These are phyloP conservation scores for Fusarium euwallaceae DNA, from an alignment of 2,329 filamentous ascomycete species.

Conservation along the genomic window DNA sequence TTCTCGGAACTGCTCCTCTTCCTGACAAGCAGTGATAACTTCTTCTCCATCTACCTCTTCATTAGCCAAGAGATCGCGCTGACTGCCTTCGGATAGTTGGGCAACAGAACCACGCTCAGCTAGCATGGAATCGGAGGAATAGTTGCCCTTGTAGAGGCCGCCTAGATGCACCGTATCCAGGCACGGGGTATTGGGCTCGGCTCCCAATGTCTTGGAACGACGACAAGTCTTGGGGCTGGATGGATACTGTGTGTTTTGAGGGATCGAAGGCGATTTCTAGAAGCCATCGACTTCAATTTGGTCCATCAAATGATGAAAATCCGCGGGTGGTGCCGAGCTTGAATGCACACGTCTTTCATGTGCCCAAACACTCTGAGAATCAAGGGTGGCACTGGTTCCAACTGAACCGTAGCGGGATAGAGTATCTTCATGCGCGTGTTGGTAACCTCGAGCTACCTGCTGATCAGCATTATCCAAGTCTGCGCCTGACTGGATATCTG, in stretches of 20 bases:
- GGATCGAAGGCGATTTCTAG: constrained; percentile 18
- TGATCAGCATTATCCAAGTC: not conserved
- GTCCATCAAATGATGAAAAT: not conserved
- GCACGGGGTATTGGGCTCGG: not conserved
- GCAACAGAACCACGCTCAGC: constrained; percentile 48
- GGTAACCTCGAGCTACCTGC: not conserved
- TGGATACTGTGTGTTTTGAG: not conserved
- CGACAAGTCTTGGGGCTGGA: not conserved
- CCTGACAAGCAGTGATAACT: not conserved
- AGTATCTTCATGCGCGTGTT: not conserved
- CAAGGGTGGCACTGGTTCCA: not conserved
- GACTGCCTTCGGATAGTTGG: constrained; percentile 47
- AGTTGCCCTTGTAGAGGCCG: not conserved
- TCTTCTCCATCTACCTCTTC: not conserved
- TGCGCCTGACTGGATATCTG: not conserved
- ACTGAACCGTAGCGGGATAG: not conserved
- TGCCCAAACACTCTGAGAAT: not conserved
- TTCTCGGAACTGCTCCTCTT: not conserved
- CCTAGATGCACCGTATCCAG: not conserved
- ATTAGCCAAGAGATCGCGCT: constrained; percentile 40
- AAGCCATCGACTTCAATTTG: constrained; percentile 8
- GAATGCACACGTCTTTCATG: constrained; percentile 6
- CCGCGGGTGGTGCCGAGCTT: constrained; percentile 19
- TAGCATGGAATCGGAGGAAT: not conserved
- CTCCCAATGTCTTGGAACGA: constrained; percentile 14